Base-by-base conservation (phyloP, 768 basidiomycete species). In the Pisolithus tinctorius region DNA sequence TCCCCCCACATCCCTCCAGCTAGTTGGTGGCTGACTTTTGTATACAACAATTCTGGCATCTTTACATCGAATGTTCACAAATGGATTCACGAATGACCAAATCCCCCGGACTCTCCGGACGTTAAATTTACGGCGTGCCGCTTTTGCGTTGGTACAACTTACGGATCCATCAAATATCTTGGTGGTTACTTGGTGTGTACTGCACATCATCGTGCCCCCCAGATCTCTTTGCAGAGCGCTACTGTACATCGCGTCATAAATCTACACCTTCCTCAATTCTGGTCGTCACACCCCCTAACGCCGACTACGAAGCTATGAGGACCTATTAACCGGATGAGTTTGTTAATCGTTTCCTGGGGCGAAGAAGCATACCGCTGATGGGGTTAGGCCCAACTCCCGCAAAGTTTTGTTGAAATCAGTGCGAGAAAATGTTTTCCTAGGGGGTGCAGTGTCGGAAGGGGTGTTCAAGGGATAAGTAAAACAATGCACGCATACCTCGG, bases 331-430 rank as follows among this genome's bases (percentile, higher is more conserved):
- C 26, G 0, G 27, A 45, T 45, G 13, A 45, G 43, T n/a, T 17
- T 20, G 16, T 20, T 31, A 25, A 31, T 8, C 40, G 31, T 13
- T 43, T 23, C 31, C 34, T n/a, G 8, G 26, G 17, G 16, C 41
- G 37, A 30, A 42, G 30, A 27, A 27, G 52, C 79, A 50, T 66
- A 93, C 93, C 47, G 93, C 93, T 49, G 91, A 93, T 1, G 93
- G 93, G 17, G 92, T 93, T 54, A 97, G 71, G 4, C 91, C 93
- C 27, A 95, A 78, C 50, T 92, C 88, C 52, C 81, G 81, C 58
- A 97, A 65, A 20, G 84, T 83, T 65, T 83, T 86, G n/a, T 77
- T 76, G 62, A 93, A 87, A 60, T 97, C 93, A 6, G 74, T 69
- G 4, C 67, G 72, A 23, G 79, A 64, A 64, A 90, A 96, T 20